These are phyloP conservation scores for Protomyces inouyei DNA, from an alignment of 1,139 yeast species.

Conservation along the genomic window DNA sequence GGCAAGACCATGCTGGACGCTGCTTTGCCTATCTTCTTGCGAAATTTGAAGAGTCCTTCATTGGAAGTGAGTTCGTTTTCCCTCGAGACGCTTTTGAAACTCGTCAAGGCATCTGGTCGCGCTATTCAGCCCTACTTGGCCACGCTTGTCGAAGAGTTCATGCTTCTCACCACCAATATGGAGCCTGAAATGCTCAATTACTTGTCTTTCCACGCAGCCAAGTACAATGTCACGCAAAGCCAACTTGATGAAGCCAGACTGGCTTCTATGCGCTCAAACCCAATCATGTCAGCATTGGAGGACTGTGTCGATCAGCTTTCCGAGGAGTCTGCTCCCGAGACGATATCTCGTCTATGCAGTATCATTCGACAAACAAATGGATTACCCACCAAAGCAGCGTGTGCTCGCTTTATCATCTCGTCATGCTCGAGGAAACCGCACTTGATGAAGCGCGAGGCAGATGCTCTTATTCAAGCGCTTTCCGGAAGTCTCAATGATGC, in stretches of 20 bases:
- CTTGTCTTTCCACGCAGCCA: constrained; percentile 79
- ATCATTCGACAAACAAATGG: constrained; percentile 63
- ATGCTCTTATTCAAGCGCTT: constrained; percentile 55
- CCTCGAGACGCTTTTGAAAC: constrained; percentile 61
- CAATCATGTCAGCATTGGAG: constrained; percentile 85
- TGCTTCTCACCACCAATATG: constrained; percentile 70
- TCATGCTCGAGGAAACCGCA: constrained; percentile 57
- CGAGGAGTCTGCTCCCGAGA: constrained; percentile 49
- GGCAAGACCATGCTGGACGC: constrained; percentile 46
- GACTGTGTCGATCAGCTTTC: constrained; percentile 58
- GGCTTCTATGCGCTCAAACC: constrained; percentile 71
- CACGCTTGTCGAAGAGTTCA: constrained; percentile 60
- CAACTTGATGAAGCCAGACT: constrained; percentile 62
- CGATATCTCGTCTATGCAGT: constrained; percentile 47
- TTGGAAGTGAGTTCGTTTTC: constrained; percentile 79
- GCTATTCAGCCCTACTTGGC: constrained; percentile 67
- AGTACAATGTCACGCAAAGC: constrained; percentile 58
- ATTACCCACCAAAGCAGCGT: constrained; percentile 84
- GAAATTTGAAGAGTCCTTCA: constrained; percentile 77
- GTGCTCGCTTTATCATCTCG: constrained; percentile 68
- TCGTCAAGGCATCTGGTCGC: constrained; percentile 59
- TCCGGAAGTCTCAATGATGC: constrained; percentile 59
- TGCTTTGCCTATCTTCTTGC: constrained; percentile 69
- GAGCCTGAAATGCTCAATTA: constrained; percentile 91
- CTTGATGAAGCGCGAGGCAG: constrained; percentile 57